Percentiles rank a stretch among this genome's conserved stretches.
phyloP scores from a whole-genome alignment of 2,329 filamentous ascomycete genomes.

The Colletotrichum sp. region DNA sequence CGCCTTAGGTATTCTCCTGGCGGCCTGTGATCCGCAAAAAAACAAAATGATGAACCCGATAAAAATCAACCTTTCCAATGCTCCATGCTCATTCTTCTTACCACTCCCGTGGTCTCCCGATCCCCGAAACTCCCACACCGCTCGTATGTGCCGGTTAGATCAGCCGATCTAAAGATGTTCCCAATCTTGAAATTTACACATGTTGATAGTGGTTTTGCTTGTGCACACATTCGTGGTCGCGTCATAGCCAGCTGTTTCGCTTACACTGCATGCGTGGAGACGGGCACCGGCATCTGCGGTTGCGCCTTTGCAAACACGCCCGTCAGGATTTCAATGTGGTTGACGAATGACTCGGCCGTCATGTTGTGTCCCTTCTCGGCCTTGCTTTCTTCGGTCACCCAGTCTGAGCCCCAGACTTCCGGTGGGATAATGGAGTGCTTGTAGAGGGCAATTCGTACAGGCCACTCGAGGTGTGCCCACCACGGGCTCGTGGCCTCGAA shows the following conservation, averaged over 20 bases:
- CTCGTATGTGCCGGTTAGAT: background rate
- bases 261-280: slow-evolving; percentile 17
- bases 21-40: background rate
- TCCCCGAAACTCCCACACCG: background rate
- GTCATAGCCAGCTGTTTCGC: slow-evolving; percentile 12
- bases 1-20: background rate
- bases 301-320: slow-evolving; percentile 38
- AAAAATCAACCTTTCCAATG: background rate
- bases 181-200: background rate
- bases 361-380: slow-evolving; percentile 31
- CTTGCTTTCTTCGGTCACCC: slow-evolving; percentile 46
- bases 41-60: background rate
- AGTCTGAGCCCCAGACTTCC: slow-evolving; percentile 62
- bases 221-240: background rate
- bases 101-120: background rate
- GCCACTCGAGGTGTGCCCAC: slow-evolving; percentile 68
- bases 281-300: slow-evolving; percentile 28
- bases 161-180: background rate
- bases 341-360: slow-evolving; percentile 37
- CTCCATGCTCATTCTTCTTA: background rate
- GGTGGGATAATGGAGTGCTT: slow-evolving; percentile 58
- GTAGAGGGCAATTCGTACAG: slow-evolving; percentile 62
- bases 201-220: background rate
- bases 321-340: slow-evolving; percentile 51
- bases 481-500: slow-evolving; percentile 64